Evolutionary conservation across 768 basidiomycete species (phyloP).

Genomic region (Boletus huronensis): DNA sequence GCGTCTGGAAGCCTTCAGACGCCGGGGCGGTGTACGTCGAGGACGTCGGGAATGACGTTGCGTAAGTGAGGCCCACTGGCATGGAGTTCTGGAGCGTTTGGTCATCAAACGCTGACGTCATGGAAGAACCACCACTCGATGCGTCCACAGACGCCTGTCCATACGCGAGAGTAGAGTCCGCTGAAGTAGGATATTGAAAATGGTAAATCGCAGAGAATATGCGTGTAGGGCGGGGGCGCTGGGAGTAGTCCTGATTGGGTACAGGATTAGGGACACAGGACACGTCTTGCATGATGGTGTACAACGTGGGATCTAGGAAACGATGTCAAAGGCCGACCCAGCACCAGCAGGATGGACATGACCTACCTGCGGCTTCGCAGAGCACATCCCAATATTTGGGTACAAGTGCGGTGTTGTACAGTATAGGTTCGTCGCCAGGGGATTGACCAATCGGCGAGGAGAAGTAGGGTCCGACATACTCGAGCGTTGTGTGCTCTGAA

Average conservation of each 20-base stretch:
- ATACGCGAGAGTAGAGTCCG: slow-evolving; percentile 6
- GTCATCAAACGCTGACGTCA: slow-evolving; percentile 14
- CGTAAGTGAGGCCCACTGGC: background rate
- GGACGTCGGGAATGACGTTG: slow-evolving; percentile 8
- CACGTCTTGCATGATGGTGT: slow-evolving; percentile 66
- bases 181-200: slow-evolving; percentile 41
- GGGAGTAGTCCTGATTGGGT: slow-evolving; percentile 17
- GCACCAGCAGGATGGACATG: background rate
- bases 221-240: slow-evolving; percentile 28
- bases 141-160: slow-evolving; percentile 11
- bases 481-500: slow-evolving; percentile 44
- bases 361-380: slow-evolving; percentile 51
- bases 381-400: slow-evolving; percentile 66
- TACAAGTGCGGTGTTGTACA: slow-evolving; percentile 61
- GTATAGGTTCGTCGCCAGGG: slow-evolving; percentile 29
- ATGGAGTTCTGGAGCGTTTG: slow-evolving; percentile 1
- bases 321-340: background rate
- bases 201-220: slow-evolving; percentile 60
- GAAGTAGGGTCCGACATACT: slow-evolving; percentile 35
- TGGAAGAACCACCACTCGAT: slow-evolving; percentile 9
- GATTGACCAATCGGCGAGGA: slow-evolving; percentile 23
- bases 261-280: slow-evolving; percentile 27
- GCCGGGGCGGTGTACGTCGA: background rate
- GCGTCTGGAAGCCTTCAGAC: background rate
- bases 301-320: slow-evolving; percentile 59